Evolutionary conservation across 495 filamentous ascomycete species (phyloP).

Genomic region (Viridothelium virens): DNA sequence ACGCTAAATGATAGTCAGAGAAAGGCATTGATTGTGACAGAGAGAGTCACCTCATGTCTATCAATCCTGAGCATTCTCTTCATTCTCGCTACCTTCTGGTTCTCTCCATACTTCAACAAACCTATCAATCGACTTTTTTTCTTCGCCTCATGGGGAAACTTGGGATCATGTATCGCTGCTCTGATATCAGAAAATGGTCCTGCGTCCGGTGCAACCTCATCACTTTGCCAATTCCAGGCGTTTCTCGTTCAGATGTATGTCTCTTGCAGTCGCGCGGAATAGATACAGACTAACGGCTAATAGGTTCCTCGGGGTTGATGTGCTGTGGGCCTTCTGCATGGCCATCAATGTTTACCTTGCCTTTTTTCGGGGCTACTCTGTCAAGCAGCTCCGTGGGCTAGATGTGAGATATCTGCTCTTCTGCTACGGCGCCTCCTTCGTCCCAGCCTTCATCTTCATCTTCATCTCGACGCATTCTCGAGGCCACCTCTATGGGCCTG

Average conservation of each 20-base stretch:
- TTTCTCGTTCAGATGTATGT: slow-evolving; percentile 6
- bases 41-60: not conserved
- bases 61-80: slow-evolving; percentile 2
- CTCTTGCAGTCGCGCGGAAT: not conserved
- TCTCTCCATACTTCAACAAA: slow-evolving; percentile 10
- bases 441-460: slow-evolving; percentile 3
- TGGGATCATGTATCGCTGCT: slow-evolving; percentile 3
- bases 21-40: slow-evolving; percentile 2
- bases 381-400: not conserved
- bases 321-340: slow-evolving; percentile 6
- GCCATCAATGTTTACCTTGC: slow-evolving; percentile 3
- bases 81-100: slow-evolving; percentile 6
- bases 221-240: slow-evolving; percentile 6
- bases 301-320: slow-evolving; percentile 3
- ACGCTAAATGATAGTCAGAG: not conserved
- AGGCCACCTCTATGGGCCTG: not conserved
- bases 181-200: slow-evolving; percentile 3
- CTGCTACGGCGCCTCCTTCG: slow-evolving; percentile 7
- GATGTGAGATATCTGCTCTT: not conserved
- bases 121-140: slow-evolving; percentile 8
- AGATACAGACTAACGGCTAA: not conserved
- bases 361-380: slow-evolving; percentile 7
- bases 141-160: slow-evolving; percentile 6
- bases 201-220: not conserved
- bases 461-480: slow-evolving; percentile 1